Percentiles rank a stretch among this genome's conserved stretches.
These are phyloP conservation scores for Penicilliopsis zonata DNA, from an alignment of 495 filamentous ascomycete species.

Conservation along the genomic window DNA sequence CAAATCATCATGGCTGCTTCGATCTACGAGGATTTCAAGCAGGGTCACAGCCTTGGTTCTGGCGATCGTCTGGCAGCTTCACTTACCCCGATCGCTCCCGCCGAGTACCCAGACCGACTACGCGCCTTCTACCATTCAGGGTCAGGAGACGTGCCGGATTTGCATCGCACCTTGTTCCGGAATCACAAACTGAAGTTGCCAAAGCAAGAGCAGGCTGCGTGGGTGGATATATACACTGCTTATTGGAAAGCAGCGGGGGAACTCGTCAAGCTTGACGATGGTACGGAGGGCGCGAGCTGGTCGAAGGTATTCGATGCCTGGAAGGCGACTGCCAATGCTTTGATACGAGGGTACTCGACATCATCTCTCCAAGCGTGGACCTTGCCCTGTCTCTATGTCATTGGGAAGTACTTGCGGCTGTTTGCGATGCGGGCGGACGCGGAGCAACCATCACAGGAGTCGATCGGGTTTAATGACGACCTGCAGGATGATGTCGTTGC, in stretches of 20 bases:
- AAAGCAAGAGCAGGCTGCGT: slow-evolving; percentile 54
- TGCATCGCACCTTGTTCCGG: slow-evolving; percentile 52
- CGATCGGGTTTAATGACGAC: slow-evolving; percentile 26
- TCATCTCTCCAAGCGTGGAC: slow-evolving; percentile 68
- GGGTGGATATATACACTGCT: slow-evolving; percentile 69
- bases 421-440: slow-evolving; percentile 83
- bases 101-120: slow-evolving; percentile 44
- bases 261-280: slow-evolving; percentile 43
- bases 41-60: slow-evolving; percentile 39
- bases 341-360: slow-evolving; percentile 65
- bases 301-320: slow-evolving; percentile 68
- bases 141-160: slow-evolving; percentile 46
- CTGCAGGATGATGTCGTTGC: slow-evolving; percentile 69
- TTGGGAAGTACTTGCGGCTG: slow-evolving; percentile 67
- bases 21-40: slow-evolving; percentile 47
- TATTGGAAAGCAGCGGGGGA: slow-evolving; percentile 75
- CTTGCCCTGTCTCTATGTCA: slow-evolving; percentile 73
- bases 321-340: slow-evolving; percentile 59
- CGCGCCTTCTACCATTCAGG: slow-evolving; percentile 46
- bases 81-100: slow-evolving; percentile 51
- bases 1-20: slow-evolving; percentile 45
- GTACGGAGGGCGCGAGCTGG: slow-evolving; percentile 44
- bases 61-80: slow-evolving; percentile 58
- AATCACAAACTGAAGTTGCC: slow-evolving; percentile 38
- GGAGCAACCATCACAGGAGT: slow-evolving; percentile 31